These are phyloP conservation scores for Parmelia sp. DNA, from an alignment of 495 filamentous ascomycete genomes.

Conservation along the genomic window DNA sequence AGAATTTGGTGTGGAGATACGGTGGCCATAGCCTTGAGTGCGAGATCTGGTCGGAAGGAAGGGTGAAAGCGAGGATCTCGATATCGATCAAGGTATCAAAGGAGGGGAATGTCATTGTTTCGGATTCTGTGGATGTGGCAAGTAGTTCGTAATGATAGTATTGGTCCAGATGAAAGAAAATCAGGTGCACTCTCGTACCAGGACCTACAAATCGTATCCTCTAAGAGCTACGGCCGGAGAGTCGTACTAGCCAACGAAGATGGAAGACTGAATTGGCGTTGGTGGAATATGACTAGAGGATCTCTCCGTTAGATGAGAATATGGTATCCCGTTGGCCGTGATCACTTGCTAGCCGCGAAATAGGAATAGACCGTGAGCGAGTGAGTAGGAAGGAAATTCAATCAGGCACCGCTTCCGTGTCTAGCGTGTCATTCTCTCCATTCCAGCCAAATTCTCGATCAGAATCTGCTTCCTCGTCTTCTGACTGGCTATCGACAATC, in stretches of 20 bases:
- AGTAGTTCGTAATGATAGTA: background rate
- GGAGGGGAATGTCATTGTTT: background rate
- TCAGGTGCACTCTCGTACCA: background rate
- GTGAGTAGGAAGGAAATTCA: background rate
- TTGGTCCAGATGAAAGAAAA: background rate
- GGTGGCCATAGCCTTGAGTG: background rate
- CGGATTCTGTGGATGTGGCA: background rate
- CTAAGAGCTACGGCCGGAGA: background rate
- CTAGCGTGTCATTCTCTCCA: conserved; percentile 20
- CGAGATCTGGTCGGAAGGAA: background rate
- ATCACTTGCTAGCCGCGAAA: background rate
- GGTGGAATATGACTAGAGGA: background rate
- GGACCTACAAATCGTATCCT: background rate
- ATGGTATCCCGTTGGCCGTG: background rate
- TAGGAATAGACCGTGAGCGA: background rate
- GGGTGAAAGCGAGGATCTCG: background rate
- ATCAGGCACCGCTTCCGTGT: background rate
- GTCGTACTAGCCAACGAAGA: background rate
- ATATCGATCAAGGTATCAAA: background rate
- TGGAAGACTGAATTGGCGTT: background rate
- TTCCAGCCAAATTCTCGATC: conserved; percentile 34
- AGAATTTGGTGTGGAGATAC: background rate
- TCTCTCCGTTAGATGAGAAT: background rate
- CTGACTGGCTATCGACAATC: conserved; percentile 46
- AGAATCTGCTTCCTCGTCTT: conserved; percentile 33